A percentile compares a stretch with the other conserved stretches of the same genome.
Conservation (phyloP, 2,329 filamentous ascomycete genomes). For the Fusarium tricinctum region DNA sequence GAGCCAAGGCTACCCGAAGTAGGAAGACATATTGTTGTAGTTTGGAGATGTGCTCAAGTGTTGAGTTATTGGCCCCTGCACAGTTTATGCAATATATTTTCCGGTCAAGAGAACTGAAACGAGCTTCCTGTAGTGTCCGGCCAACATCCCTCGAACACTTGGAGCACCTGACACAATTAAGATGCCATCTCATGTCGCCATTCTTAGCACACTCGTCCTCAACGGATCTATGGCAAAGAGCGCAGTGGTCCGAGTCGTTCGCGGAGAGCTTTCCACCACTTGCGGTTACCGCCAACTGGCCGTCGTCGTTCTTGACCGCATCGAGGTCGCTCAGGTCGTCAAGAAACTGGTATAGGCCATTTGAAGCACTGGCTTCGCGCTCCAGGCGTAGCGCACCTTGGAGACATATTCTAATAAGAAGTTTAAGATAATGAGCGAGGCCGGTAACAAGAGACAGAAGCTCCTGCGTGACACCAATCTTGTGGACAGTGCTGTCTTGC, state of each 20-base stretch:
- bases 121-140: constrained; percentile 75
- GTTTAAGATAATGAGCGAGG: constrained; percentile 95
- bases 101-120: constrained; percentile 76
- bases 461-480: constrained; percentile 96
- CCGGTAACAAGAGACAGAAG: constrained; percentile 97
- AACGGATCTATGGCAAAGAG: constrained; percentile 84
- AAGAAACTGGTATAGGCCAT: constrained; percentile 85
- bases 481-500: constrained; percentile 88
- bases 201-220: constrained; percentile 91
- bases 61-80: constrained; percentile 64
- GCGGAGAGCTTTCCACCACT: constrained; percentile 77
- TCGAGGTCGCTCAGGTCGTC: constrained; percentile 89
- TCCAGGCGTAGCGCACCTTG: constrained; percentile 94
- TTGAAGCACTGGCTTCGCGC: constrained; percentile 80
- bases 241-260: constrained; percentile 87
- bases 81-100: constrained; percentile 81
- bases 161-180: constrained; percentile 83
- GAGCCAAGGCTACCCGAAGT: constrained; percentile 89
- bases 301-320: constrained; percentile 77
- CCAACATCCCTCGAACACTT: constrained; percentile 76
- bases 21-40: constrained; percentile 96
- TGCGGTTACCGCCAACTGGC: constrained; percentile 74
- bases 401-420: constrained; percentile 95
- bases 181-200: constrained; percentile 85
- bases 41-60: constrained; percentile 83